These are phyloP conservation scores for Phialemoniopsis sp. DNA, from an alignment of 2,329 filamentous ascomycete species.

Conservation along the genomic window DNA sequence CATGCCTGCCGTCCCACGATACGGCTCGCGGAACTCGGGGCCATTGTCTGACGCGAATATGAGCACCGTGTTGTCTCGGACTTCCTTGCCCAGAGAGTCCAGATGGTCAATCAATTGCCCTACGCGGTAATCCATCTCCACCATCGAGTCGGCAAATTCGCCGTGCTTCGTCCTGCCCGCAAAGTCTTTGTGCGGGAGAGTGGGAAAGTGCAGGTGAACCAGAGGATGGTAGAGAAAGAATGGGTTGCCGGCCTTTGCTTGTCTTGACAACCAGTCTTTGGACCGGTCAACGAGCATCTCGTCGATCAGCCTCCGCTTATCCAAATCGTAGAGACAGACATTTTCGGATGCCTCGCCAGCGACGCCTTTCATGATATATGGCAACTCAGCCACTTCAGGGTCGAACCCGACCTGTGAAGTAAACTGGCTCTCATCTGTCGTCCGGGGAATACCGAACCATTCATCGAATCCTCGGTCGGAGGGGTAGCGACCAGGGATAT, in stretches of 20 bases:
- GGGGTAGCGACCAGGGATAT: constrained; percentile 26
- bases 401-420: constrained; percentile 23
- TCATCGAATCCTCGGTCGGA: constrained; percentile 29
- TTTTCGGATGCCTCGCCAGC: constrained; percentile 20
- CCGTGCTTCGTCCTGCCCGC: constrained; percentile 19
- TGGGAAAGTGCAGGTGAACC: constrained; percentile 26
- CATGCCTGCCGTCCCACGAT: constrained; percentile 23
- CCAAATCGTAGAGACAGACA: constrained; percentile 24
- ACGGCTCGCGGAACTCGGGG: constrained; percentile 24
- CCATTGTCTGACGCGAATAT: constrained; percentile 30
- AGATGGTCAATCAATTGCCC: constrained; percentile 25
- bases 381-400: constrained; percentile 24
- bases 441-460: constrained; percentile 29
- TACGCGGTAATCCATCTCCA: constrained; percentile 24
- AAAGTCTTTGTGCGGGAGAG: constrained; percentile 22
- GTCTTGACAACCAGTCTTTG: constrained; percentile 21
- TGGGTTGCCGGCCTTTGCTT: constrained; percentile 13
- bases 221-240: constrained; percentile 28
- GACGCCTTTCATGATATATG: constrained; percentile 26
- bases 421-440: constrained; percentile 29
- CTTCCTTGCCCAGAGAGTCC: constrained; percentile 17
- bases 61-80: constrained; percentile 23
- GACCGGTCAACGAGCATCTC: constrained; percentile 24
- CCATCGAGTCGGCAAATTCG: constrained; percentile 26
- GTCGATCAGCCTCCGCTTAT: constrained; percentile 21